Evolutionary conservation across 352 stramenopile species (phyloP), one percentile per base, ranked within the genome.

Genomic region (Phytophthora hybrid): DNA sequence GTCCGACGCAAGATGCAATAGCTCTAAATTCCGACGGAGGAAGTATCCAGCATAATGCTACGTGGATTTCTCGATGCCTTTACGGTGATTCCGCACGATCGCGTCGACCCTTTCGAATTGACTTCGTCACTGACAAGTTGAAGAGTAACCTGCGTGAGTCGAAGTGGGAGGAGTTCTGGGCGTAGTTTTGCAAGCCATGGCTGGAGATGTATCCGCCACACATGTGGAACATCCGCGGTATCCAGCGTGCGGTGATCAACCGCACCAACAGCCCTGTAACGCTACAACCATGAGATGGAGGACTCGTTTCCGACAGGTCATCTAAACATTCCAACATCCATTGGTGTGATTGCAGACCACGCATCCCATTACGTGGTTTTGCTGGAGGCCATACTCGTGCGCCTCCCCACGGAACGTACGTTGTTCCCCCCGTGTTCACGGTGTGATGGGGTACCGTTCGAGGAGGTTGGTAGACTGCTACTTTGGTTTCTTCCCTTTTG

Each of bases 1-100:
- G 41, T 73, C 0, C 51, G 56, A 13, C 53, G 66, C 10, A 58
- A 32, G 11, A 77, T 73, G 64, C 13, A 19, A 0, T 34, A 51
- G 8, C 21, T 77, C 2, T 19, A 44, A 1, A 69, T 69, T 11
- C 46, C 63, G 1, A 16, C 39, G 2, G 4, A 32, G 7, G 34
- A 56, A n/a, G n/a, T 58, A 1, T 5, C 14, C 5, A 39, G 51
- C 18, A 49, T 47, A 4, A 69, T 74, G 54, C 21, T 46, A n/a
- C 10, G 26, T n/a, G 59, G 54, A 3, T 14, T 60, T n/a, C n/a
- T n/a, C n/a, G n/a, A n/a, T n/a, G n/a, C n/a, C n/a, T n/a, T n/a
- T n/a, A n/a, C n/a, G n/a, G n/a, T n/a, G n/a, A n/a, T n/a, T n/a
- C n/a, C n/a, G n/a, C n/a, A n/a, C n/a, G n/a, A n/a, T n/a, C n/a